Conservation (phyloP, 2,329 filamentous ascomycete genomes). For the Hymenoscyphus salicellus region DNA sequence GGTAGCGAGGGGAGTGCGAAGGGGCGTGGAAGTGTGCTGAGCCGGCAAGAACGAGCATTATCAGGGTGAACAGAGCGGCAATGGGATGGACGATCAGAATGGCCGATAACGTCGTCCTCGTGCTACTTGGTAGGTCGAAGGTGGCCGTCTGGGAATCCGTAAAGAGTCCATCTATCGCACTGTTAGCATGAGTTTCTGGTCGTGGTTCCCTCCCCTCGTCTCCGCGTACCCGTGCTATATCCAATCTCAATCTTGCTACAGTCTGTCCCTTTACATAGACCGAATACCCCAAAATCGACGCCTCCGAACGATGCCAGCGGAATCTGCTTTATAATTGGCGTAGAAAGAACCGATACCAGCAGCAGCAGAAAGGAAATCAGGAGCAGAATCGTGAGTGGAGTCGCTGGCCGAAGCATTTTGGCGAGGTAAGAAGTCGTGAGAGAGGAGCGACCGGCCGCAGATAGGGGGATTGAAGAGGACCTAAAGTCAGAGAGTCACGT, state of each 20-base stretch:
- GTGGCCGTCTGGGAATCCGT: constrained; percentile 27
- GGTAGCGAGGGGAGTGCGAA: constrained; percentile 84
- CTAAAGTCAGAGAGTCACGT: neutral
- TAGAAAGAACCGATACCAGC: constrained; percentile 83
- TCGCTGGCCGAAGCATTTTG: constrained; percentile 76
- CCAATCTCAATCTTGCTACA: constrained; percentile 79
- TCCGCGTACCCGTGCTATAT: constrained; percentile 73
- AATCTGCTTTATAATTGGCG: constrained; percentile 81
- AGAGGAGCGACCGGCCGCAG: neutral
- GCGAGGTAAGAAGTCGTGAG: neutral
- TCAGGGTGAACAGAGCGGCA: constrained; percentile 78
- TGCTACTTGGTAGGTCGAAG: constrained; percentile 56
- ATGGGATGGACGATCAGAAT: constrained; percentile 92
- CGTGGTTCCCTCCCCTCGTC: neutral
- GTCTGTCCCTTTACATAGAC: constrained; percentile 65
- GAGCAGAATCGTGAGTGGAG: constrained; percentile 82
- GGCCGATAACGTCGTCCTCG: constrained; percentile 68
- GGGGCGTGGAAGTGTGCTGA: constrained; percentile 83
- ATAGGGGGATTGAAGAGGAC: neutral
- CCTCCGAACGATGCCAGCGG: constrained; percentile 75
- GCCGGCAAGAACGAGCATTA: constrained; percentile 77
- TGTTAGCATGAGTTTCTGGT: constrained; percentile 8
- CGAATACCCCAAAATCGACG: constrained; percentile 87
- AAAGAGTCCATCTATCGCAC: constrained; percentile 28
- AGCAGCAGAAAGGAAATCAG: constrained; percentile 81